These are phyloP conservation scores for Moricandia moricandioides DNA, from an alignment of 345 rosid species.

Conservation along the genomic window DNA sequence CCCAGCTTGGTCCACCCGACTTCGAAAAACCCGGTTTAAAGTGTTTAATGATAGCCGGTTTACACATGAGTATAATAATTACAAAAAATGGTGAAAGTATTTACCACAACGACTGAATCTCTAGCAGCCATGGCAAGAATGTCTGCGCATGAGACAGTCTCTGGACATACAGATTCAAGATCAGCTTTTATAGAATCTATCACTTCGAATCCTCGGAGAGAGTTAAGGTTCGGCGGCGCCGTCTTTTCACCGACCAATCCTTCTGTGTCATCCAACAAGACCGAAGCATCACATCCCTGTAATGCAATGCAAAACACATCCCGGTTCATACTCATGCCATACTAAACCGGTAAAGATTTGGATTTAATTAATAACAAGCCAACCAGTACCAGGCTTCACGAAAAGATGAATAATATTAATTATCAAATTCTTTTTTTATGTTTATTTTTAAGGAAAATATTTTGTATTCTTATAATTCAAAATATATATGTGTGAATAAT, in stretches of 20 bases:
- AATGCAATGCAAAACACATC: conserved; percentile 2
- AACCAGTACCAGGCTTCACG: no score
- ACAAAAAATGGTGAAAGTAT: neutral
- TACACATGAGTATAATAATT: neutral
- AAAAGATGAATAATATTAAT: no score
- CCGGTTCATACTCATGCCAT: neutral
- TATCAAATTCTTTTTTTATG: no score
- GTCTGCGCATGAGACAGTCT: conserved; percentile 87
- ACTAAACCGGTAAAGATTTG: neutral
- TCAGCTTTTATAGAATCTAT: conserved; percentile 64
- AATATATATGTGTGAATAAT: no score
- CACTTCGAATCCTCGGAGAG: conserved; percentile 82
- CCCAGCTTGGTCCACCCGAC: conserved; percentile 96
- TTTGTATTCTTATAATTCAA: no score
- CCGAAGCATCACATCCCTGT: conserved; percentile 88
- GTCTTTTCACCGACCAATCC: conserved; percentile 73
- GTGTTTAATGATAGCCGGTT: neutral
- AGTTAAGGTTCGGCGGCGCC: conserved; percentile 77
- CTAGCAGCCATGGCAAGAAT: conserved; percentile 75
- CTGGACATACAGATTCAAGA: conserved; percentile 68
- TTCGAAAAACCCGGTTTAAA: conserved; percentile 22
- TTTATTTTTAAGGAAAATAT: no score
- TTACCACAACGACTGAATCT: conserved; percentile 73
- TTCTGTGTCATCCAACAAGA: conserved; percentile 64
- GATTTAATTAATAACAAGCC: neutral